Evolutionary conservation across 2,329 filamentous ascomycete genomes (phyloP), one percentile per base, ranked within the genome.

Genomic region (Aspergillus terreus): DNA sequence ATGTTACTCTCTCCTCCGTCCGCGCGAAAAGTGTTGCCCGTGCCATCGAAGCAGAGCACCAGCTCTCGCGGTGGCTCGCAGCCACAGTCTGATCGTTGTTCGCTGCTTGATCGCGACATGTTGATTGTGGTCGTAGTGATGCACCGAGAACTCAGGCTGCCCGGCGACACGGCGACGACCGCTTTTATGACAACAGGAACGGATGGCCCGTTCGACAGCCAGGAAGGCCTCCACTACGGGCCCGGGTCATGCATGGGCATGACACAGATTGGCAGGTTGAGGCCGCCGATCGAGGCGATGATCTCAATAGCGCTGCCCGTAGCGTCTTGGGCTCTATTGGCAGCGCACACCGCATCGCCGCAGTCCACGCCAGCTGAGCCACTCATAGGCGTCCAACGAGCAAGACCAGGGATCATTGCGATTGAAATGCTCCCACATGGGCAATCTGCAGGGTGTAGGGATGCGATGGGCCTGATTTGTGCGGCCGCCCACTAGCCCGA

Each of bases 1-100:
- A 75, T 70, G 53, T 74, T 75, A 55, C 68, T 75, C 47, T 74
- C 71, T 2, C 63, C 60, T n/a, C 68, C 66, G 47, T 70, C 70
- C 10, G 65, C 69, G 6, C 60, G 63, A 46, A 70, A 74, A 25
- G 65, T 70, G 47, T 71, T 73, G 1, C 70, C 70, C 0, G 72
- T 74, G 46, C 72, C 72, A 60, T 75, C 64, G 40, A 72, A 72
- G 56, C 67, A 72, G 17, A 72, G 57, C 12, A 71, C 66, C 41
- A 71, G 58, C 14, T 61, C 57, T 21, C 40, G 38, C 14, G 49
- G 32, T 11, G 33, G 35, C 35, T 38, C 35, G n/a, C 46, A 27
- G 23, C 15, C 35, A 25, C 44, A 38, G 44, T 46, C 44, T 30
- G 27, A 9, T 30, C 7, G 7, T 30, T 11, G 27, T 30, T 30